Base-by-base conservation (phyloP, 1,284 basidiomycete genomes). In the Cronartium quercuum region DNA sequence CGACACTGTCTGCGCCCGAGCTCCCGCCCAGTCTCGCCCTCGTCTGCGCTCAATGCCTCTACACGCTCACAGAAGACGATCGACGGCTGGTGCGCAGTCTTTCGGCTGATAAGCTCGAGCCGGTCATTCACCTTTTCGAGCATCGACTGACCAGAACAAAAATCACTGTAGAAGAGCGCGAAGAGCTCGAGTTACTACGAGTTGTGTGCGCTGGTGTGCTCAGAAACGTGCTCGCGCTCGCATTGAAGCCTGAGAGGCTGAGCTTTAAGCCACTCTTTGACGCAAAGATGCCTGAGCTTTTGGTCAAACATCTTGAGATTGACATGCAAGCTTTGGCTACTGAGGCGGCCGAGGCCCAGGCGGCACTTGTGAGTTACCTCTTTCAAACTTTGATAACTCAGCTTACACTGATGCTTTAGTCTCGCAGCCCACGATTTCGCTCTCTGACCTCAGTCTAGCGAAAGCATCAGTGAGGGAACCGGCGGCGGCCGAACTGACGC, bases 381-480 rank as follows among this genome's bases (percentile, higher is more conserved):
- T 41, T 21, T 1, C 15, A 12, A 34, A 35, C n/a, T 18, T 24
- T 29, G 41, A 13, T 29, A 40, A 21, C 6, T 37, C 6, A 24
- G 6, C 3, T 42, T 15, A 35, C 29, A 35, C 12, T 41, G 0
- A 1, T 69, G 2, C 21, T 24, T 62, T 18, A 6, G 15, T 41
- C n/a, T 38, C 29, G 21, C 38, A 73, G 70, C 70, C 70, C 9
- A 38, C 35, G 21, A 51, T 62, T 6, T 42, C 70, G 7, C 29
- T 66, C 18, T 65, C 70, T 13, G 70, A 73, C 44, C 51, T 65
- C 18, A 66, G 66, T 57, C 15, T 65, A 15, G 55, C 70, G 42
- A 73, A 73, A 40, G 70, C 70, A n/a, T 73, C 70, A 42, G 63
- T 66, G 6, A 61, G 60, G 66, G 70, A 24, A 4, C 70, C 70